Base-by-base conservation (phyloP, 305 asterid genomes). In the Rubia balearica region DNA sequence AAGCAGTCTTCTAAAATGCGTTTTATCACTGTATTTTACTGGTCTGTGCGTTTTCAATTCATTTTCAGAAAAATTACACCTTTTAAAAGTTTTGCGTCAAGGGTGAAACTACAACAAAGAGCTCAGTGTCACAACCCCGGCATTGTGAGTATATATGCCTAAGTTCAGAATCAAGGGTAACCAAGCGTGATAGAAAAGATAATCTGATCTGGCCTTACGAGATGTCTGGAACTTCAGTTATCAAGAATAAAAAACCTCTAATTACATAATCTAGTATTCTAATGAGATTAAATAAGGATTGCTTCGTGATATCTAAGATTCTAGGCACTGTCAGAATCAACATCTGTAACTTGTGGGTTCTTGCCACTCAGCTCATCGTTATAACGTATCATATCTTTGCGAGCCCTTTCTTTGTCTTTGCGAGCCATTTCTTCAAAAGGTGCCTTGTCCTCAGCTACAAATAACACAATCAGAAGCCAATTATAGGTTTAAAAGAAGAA, bases 371-470 rank as follows among this genome's bases (percentile, higher is more conserved):
- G 84, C 80, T 88, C 90, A 5, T 92, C 88, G 30, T 12, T 75
- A 73, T 91, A 91, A 6, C 96, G 86, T 70, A 84, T 85, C 89
- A 87, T 95, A 86, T 90, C 99, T 7, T 82, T 95, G 73, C 82
- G 85, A 17, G 97, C 95, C 87, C 83, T 90, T 19, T 88, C 94
- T 78, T 88, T 95, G 87, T 90, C 99, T 7, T 83, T 95, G 73
- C 82, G 85, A 17, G 97, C 95, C 87, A 82, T 90, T 27, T 88
- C 94, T 78, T 91, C 96, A 33, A 82, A 90, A 3, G 96, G 99
- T 66, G 85, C 90, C 74, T 86, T 95, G 82, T 95, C 98, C 82
- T 95, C 99, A 8, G 92, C 91, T 89, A 85, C 78, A 79, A 76
- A 67, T 49, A 70, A 27, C 17, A 61, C 46, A 73, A 75, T 59